Conservation (phyloP, 306 rosid species). For the Begonia peltatifolia region DNA sequence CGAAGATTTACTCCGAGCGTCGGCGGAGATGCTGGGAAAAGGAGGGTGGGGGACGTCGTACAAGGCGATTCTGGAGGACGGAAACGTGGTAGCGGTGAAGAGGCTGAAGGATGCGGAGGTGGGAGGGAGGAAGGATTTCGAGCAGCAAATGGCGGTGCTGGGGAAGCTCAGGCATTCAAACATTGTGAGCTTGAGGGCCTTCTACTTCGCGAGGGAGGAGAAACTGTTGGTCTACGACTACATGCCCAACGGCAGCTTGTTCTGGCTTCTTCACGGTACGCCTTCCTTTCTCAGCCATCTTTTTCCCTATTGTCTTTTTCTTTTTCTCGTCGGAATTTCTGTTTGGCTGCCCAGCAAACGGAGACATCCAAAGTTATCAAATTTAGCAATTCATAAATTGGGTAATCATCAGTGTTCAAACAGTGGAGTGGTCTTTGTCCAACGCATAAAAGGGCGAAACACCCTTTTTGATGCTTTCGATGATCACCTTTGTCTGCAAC, state of each 20-base stretch:
- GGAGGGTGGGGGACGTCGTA: constrained; percentile 78
- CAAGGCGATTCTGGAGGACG: constrained; percentile 78
- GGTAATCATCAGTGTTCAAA: too few relatives aligned
- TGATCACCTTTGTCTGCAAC: too few relatives aligned
- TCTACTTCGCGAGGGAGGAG: constrained; percentile 66
- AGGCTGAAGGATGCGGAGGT: constrained; percentile 51
- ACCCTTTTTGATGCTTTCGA: too few relatives aligned
- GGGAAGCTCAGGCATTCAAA: constrained; percentile 45
- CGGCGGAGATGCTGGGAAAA: constrained; percentile 90
- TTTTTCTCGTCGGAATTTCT: neutral
- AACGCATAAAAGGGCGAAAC: too few relatives aligned
- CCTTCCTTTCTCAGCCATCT: neutral
- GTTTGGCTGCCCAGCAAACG: constrained; percentile 2
- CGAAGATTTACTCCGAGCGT: constrained; percentile 67
- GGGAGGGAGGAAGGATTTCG: constrained; percentile 66
- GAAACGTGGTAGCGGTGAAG: constrained; percentile 74
- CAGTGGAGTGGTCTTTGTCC: too few relatives aligned
- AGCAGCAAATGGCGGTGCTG: constrained; percentile 59
- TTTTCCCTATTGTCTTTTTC: neutral
- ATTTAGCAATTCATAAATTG: too few relatives aligned
- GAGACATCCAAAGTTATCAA: neutral
- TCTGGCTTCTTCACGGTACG: constrained; percentile 82
- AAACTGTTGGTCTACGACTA: constrained; percentile 67
- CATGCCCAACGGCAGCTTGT: constrained; percentile 73
- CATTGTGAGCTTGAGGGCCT: constrained; percentile 54